Evolutionary conservation across 2,329 filamentous ascomycete species (phyloP), one percentile per base, ranked within the genome.

Genomic region (Hypocrella siamensis): DNA sequence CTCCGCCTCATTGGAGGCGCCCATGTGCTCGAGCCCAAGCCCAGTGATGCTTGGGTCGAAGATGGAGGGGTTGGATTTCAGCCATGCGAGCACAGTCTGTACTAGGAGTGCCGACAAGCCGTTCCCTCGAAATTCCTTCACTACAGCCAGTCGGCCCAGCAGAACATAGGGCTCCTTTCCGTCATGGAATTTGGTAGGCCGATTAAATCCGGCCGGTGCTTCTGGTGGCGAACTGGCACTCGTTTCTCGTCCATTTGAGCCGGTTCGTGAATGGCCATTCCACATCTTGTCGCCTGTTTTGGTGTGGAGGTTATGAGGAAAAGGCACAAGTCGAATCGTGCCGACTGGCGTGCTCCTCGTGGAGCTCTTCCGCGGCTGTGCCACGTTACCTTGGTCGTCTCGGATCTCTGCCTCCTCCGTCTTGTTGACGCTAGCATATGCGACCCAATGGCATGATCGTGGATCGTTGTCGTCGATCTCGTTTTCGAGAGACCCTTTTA

Each of bases 401-500:
- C 53, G 56, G 28, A 57, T 43, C 47, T 65, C 61, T 5, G 51
- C 47, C 36, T 54, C 52, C 28, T 56, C 53, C 4, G 50, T 55
- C 30, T 54, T 59, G 33, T 67, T 66, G 34, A 79, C 64, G 12
- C 66, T 74, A 30, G 73, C 72, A 53, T 93, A 93, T n/a, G 77
- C 63, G 19, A 93, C 77, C 80, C 83, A 93, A 54, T 94, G 85
- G 57, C 77, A 88, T 42, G 74, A 77, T 22, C 81, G 70, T 1
- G 66, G 42, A 51, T 96, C 88, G 49, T 94, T 84, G 1, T 65
- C 58, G 58, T 94, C 88, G 41, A 83, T 67, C 52, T 96, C 86
- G 40, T 74, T 70, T 24, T 79, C 72, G 1, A 73, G 53, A 0
- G 68, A 61, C 11, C 73, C 58, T 0, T 53, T 43, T 44, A 79